Evolutionary conservation across 805 yeast genomes (phyloP).

Genomic region (Isabelozyma gotoi): DNA sequence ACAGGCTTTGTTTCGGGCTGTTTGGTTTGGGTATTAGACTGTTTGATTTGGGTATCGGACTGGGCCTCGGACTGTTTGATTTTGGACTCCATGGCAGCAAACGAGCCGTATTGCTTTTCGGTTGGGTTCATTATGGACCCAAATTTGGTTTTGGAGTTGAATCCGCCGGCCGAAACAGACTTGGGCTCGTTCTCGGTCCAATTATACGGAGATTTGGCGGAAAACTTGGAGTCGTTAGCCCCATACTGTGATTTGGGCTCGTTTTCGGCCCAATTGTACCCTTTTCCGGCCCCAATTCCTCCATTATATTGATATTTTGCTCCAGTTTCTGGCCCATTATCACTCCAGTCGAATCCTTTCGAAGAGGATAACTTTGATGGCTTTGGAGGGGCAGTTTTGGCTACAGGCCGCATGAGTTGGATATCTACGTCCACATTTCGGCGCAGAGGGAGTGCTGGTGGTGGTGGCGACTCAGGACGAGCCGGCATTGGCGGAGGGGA

Average conservation of each 20-base stretch:
- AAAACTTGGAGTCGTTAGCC: no score
- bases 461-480: slow-evolving; percentile 2
- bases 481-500: slow-evolving; percentile 14
- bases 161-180: background rate
- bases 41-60: background rate
- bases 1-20: background rate
- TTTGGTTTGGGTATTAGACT: background rate
- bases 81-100: slow-evolving; percentile 18
- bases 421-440: slow-evolving; percentile 9
- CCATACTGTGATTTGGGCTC: no score
- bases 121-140: background rate
- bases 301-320: no score
- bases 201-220: no score
- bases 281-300: background rate
- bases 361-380: background rate
- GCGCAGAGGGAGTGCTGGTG: slow-evolving; percentile 10
- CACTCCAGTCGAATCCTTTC: no score
- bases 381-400: slow-evolving; percentile 5
- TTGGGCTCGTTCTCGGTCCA: no score
- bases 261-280: no score
- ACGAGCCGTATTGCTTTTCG: slow-evolving; percentile 11
- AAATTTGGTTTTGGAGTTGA: background rate
- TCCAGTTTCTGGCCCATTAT: no score
- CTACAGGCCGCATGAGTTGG: slow-evolving; percentile 17
- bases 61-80: slow-evolving; percentile 9